Conservation (phyloP, 2,329 filamentous ascomycete species). For the Scleromitrula shiraiana region DNA sequence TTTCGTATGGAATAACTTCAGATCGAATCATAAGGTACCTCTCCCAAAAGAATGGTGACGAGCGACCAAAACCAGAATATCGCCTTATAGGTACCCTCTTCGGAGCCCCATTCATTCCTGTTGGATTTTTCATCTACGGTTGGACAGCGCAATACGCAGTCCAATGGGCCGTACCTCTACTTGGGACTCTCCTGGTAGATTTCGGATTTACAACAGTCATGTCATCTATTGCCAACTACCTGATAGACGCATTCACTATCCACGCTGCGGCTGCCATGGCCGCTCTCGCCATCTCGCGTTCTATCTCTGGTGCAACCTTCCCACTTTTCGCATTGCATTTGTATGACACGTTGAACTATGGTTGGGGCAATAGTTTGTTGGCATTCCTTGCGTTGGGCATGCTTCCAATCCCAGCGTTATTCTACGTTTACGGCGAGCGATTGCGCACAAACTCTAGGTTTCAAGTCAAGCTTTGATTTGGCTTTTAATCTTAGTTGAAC, state of each 20-base stretch:
- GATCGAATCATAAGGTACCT: constrained; percentile 34
- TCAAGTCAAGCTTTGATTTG: neutral
- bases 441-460: constrained; percentile 26
- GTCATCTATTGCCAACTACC: constrained; percentile 24
- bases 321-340: constrained; percentile 24
- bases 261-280: constrained; percentile 30
- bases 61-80: constrained; percentile 30
- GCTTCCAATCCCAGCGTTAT: constrained; percentile 6
- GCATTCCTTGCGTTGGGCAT: constrained; percentile 27
- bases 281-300: constrained; percentile 28
- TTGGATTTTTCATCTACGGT: constrained; percentile 39
- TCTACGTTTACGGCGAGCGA: constrained; percentile 10
- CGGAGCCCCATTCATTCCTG: constrained; percentile 30
- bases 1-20: constrained; percentile 16
- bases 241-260: constrained; percentile 29
- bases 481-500: too few species aligned
- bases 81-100: constrained; percentile 33
- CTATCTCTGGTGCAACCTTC: constrained; percentile 23
- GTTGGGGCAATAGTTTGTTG: constrained; percentile 29
- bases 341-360: constrained; percentile 25
- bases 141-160: constrained; percentile 35
- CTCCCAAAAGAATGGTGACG: constrained; percentile 36
- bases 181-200: neutral
- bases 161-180: constrained; percentile 34
- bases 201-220: neutral